phyloP scores from a whole-genome alignment of 441 rosid species.

The Adansonia grandidieri region DNA sequence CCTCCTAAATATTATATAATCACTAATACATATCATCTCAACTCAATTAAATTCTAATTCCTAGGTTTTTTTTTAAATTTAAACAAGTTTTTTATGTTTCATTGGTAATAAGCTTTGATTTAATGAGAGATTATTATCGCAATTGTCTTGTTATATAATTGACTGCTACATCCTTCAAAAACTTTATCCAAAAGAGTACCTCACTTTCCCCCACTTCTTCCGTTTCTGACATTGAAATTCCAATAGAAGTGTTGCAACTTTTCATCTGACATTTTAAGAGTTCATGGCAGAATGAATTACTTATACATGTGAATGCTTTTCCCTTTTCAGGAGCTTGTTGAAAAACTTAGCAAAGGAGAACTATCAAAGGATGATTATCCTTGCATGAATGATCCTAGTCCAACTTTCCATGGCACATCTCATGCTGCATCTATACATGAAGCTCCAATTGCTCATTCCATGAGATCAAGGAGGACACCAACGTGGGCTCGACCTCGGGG shows the following conservation, averaged over 20 bases:
- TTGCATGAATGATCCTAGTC: constrained; percentile 77
- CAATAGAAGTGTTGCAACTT: neutral
- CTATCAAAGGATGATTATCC: constrained; percentile 82
- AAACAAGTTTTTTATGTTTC: neutral
- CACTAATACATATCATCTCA: neutral
- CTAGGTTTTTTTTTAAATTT: neutral
- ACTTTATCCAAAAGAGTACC: neutral
- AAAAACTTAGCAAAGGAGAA: constrained; percentile 75
- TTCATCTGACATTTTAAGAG: constrained; percentile 18
- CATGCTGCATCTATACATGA: constrained; percentile 47
- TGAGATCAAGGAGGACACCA: constrained; percentile 88
- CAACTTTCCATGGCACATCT: constrained; percentile 57
- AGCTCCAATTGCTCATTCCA: constrained; percentile 78
- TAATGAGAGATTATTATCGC: constrained; percentile 3
- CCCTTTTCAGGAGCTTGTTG: constrained; percentile 72
- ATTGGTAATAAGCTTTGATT: neutral
- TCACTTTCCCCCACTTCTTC: too few relatives aligned
- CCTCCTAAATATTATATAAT: neutral
- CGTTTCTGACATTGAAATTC: too few relatives aligned
- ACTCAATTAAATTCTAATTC: neutral
- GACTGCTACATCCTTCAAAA: neutral
- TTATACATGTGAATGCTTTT: neutral
- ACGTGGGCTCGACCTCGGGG: constrained; percentile 90
- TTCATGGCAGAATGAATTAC: constrained; percentile 7
- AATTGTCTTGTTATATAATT: constrained; percentile 4